Percentiles rank a stretch among this genome's conserved stretches.
Conservation (phyloP, 2,329 filamentous ascomycete species). For the Sordariomycetes sp. region DNA sequence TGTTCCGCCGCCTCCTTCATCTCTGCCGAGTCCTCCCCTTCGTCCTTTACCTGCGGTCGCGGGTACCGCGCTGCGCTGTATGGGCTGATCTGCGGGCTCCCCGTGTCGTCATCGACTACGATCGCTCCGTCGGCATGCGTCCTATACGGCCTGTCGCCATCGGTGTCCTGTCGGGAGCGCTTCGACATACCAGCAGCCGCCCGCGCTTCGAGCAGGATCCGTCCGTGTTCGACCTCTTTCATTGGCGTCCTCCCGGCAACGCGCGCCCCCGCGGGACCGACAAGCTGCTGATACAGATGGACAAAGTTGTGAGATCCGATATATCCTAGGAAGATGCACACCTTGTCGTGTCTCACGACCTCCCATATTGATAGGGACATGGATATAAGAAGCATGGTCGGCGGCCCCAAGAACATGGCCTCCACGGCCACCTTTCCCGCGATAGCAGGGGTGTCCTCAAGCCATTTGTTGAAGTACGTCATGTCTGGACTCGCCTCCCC, state of each 20-base stretch:
- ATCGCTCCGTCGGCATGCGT: neutral
- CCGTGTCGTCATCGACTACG: neutral
- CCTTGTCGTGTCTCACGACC: conserved; percentile 51
- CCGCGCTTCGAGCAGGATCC: conserved; percentile 40
- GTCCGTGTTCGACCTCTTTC: conserved; percentile 42
- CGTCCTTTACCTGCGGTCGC: conserved; percentile 5
- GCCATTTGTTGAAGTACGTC: conserved; percentile 53
- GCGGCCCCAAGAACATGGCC: conserved; percentile 54
- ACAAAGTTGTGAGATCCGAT: conserved; percentile 57
- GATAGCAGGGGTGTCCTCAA: conserved; percentile 43
- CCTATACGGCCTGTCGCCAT: neutral
- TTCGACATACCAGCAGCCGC: conserved; percentile 22
- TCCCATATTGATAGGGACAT: conserved; percentile 53
- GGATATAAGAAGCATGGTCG: conserved; percentile 52
- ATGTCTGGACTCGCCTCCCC: conserved; percentile 53
- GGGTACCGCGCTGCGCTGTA: conserved; percentile 2
- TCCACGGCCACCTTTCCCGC: conserved; percentile 48
- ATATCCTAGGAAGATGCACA: conserved; percentile 52
- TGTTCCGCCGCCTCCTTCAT: conserved; percentile 53
- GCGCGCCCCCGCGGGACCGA: conserved; percentile 19
- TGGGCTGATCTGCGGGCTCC: conserved; percentile 6
- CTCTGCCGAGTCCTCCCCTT: conserved; percentile 51
- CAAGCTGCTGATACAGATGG: conserved; percentile 45
- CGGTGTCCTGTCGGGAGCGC: neutral
- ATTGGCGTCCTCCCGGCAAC: conserved; percentile 22